A percentile compares a stretch with the other conserved stretches of the same genome.
phyloP scores from a whole-genome alignment of 139 green algal species.

The Edaphochlamys debaryana region DNA sequence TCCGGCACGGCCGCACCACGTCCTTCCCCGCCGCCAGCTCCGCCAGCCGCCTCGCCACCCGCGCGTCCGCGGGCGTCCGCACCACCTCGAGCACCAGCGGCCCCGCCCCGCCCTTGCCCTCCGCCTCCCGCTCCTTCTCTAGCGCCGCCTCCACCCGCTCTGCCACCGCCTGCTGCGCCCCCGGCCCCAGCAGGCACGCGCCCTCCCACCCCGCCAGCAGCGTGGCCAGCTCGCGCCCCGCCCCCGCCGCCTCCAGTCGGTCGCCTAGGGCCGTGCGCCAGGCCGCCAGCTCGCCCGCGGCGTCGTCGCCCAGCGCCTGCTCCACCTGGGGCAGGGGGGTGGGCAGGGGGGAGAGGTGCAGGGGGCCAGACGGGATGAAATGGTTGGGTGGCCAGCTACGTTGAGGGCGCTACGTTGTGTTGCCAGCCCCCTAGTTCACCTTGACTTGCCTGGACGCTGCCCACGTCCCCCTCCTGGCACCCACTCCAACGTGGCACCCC shows the following conservation, averaged over 20 bases:
- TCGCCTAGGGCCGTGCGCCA: slow-evolving; percentile 28
- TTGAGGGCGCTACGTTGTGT: too few species aligned
- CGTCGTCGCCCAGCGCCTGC: slow-evolving; percentile 10
- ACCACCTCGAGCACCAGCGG: slow-evolving; percentile 27
- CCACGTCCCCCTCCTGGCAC: too few species aligned
- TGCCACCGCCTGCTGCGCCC: background rate
- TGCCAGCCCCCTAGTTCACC: too few species aligned
- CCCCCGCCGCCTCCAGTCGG: slow-evolving; percentile 1
- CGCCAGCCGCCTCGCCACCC: slow-evolving; percentile 19
- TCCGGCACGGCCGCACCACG: background rate
- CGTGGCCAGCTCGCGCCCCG: slow-evolving; percentile 10
- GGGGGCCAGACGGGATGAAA: too few species aligned
- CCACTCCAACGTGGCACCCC: too few species aligned
- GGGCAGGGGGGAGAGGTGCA: too few species aligned
- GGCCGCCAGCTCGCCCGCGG: background rate
- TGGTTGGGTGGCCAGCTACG: too few species aligned
- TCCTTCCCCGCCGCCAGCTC: slow-evolving; percentile 15
- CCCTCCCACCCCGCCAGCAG: slow-evolving; percentile 17
- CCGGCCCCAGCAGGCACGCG: slow-evolving; percentile 13
- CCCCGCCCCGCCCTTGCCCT: background rate
- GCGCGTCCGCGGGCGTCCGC: background rate
- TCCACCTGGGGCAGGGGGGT: background rate
- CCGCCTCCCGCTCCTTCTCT: background rate
- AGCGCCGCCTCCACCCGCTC: slow-evolving; percentile 5
- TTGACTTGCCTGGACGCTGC: too few species aligned